Evolutionary conservation across 2,329 filamentous ascomycete genomes (phyloP).

Genomic region (Xylariaceae sp.): DNA sequence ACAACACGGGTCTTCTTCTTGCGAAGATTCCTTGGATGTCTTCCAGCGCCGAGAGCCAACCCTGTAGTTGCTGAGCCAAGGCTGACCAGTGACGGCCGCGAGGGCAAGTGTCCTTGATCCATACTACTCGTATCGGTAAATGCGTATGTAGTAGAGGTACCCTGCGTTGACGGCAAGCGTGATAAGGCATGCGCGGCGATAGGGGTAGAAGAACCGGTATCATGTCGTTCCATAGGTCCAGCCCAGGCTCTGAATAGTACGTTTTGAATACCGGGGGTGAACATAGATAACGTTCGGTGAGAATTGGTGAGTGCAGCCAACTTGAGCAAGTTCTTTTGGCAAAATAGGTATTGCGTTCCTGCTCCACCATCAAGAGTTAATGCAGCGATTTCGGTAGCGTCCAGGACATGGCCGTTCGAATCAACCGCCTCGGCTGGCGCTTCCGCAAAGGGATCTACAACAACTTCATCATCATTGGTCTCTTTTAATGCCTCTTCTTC

Average conservation of each 20-base stretch:
- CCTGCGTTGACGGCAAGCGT: slow-evolving; percentile 60
- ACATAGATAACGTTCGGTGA: slow-evolving; percentile 84
- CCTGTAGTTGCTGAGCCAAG: slow-evolving; percentile 58
- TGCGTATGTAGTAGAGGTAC: slow-evolving; percentile 61
- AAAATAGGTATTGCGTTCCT: slow-evolving; percentile 86
- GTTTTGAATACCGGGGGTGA: slow-evolving; percentile 85
- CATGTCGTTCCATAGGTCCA: slow-evolving; percentile 66
- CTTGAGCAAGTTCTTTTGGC: slow-evolving; percentile 85
- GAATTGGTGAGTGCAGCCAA: slow-evolving; percentile 81
- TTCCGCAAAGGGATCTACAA: slow-evolving; percentile 76
- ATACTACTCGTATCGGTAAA: slow-evolving; percentile 69
- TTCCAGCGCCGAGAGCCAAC: slow-evolving; percentile 58
- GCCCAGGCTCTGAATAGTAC: slow-evolving; percentile 93
- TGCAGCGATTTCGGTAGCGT: slow-evolving; percentile 69
- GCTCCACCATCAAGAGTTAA: slow-evolving; percentile 74
- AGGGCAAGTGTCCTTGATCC: slow-evolving; percentile 58
- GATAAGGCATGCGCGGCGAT: slow-evolving; percentile 51
- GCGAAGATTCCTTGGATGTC: slow-evolving; percentile 57
- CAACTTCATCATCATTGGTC: slow-evolving; percentile 50
- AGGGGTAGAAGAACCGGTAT: slow-evolving; percentile 48
- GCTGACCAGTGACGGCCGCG: slow-evolving; percentile 63
- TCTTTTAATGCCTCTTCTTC: slow-evolving; percentile 56
- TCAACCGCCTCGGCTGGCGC: slow-evolving; percentile 81
- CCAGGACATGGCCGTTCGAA: slow-evolving; percentile 70
- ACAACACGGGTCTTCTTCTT: slow-evolving; percentile 84